These are phyloP conservation scores for Xeromyces bisporus DNA, from an alignment of 495 filamentous ascomycete genomes.

Conservation along the genomic window DNA sequence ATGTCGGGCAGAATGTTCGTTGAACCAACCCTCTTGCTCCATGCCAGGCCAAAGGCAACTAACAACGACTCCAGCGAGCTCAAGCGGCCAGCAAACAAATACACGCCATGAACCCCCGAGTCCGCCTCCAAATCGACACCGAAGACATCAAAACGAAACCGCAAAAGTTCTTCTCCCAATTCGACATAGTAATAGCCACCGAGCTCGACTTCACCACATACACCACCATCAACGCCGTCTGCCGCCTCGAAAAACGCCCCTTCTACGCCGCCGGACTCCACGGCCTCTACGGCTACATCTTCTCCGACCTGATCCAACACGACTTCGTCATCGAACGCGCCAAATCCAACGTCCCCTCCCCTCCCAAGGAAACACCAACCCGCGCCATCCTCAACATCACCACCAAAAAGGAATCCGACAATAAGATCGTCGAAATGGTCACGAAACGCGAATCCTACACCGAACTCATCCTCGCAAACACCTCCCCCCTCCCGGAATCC, in stretches of 20 bases:
- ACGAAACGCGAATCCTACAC: slow-evolving; percentile 83
- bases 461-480: slow-evolving; percentile 62
- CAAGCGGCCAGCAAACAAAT: slow-evolving; percentile 65
- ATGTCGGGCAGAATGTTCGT: slow-evolving; percentile 60
- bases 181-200: slow-evolving; percentile 82
- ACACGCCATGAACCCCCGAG: slow-evolving; percentile 76
- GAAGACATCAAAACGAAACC: slow-evolving; percentile 43
- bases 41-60: too few species aligned
- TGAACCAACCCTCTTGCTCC: too few species aligned
- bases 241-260: slow-evolving; percentile 52
- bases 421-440: slow-evolving; percentile 75
- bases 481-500: slow-evolving; percentile 54
- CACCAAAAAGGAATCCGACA: slow-evolving; percentile 52
- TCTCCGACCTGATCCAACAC: slow-evolving; percentile 78
- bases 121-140: slow-evolving; percentile 54
- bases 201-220: slow-evolving; percentile 60
- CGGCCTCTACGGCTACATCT: slow-evolving; percentile 88
- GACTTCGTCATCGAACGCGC: slow-evolving; percentile 75
- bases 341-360: slow-evolving; percentile 55
- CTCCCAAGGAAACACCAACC: slow-evolving; percentile 56
- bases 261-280: slow-evolving; percentile 84
- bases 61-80: slow-evolving; percentile 40
- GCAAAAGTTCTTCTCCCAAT: slow-evolving; percentile 55
- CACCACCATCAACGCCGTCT: slow-evolving; percentile 63
- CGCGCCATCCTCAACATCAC: slow-evolving; percentile 54